Conservation (phyloP, 1,139 yeast genomes). For the Tardiomyces depauwii region DNA sequence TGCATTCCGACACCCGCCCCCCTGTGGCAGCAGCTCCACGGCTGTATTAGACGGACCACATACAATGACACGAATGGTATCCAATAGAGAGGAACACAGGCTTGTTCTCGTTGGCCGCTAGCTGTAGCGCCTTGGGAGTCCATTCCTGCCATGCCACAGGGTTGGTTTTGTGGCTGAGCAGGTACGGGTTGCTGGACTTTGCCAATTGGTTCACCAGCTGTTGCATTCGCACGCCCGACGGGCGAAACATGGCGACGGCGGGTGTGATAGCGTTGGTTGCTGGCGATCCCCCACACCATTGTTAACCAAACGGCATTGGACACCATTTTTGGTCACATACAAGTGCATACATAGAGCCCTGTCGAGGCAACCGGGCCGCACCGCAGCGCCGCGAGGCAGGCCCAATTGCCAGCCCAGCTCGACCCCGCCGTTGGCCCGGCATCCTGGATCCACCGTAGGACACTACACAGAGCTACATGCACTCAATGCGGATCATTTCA, state of each 20-base stretch:
- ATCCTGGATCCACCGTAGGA: too few species aligned
- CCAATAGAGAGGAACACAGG: conserved; percentile 30
- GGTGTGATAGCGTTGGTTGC: neutral
- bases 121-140: conserved; percentile 21
- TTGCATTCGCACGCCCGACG: neutral
- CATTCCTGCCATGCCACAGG: conserved; percentile 32
- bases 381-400: too few species aligned
- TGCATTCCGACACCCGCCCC: too few species aligned
- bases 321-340: neutral
- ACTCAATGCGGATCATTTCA: too few species aligned
- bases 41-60: too few species aligned
- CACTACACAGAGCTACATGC: too few species aligned
- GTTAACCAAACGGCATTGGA: conserved; percentile 9
- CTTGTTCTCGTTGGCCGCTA: conserved; percentile 22
- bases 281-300: neutral
- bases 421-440: too few species aligned
- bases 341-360: too few species aligned
- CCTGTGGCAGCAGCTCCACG: too few species aligned
- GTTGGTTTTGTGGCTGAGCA: conserved; percentile 8
- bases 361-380: too few species aligned
- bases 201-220: conserved; percentile 14
- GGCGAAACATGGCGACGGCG: neutral
- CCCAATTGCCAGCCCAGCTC: too few species aligned
- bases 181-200: conserved; percentile 8
- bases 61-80: conserved; percentile 26